These are phyloP conservation scores for Globisporangium parvum DNA, from an alignment of 352 stramenopile genomes.

Conservation along the genomic window DNA sequence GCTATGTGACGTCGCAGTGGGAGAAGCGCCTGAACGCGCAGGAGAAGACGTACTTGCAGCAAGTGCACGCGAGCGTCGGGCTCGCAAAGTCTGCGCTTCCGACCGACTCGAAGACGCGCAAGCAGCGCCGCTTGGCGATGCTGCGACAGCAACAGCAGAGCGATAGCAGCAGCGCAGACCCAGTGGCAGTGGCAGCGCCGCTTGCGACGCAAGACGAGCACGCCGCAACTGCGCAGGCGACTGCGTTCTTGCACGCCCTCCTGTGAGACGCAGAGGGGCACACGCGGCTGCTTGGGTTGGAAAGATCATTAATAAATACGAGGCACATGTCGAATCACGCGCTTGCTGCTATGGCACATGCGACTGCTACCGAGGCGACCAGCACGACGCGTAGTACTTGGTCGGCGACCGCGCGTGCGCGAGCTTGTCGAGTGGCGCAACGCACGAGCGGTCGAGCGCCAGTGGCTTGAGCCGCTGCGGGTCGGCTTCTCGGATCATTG, in stretches of 20 bases:
- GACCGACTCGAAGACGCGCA: conserved; percentile 39
- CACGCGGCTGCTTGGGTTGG: too few relatives aligned
- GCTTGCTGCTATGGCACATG: neutral
- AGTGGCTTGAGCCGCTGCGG: conserved; percentile 37
- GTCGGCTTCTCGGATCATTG: conserved; percentile 63
- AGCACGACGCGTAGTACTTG: conserved; percentile 1
- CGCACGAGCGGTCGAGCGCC: conserved; percentile 12
- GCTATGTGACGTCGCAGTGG: conserved; percentile 80
- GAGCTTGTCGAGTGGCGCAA: conserved; percentile 20
- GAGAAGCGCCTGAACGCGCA: conserved; percentile 57
- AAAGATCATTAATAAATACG: conserved; percentile 7
- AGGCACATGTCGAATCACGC: neutral
- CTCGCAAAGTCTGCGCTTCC: conserved; percentile 32
- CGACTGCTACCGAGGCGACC: conserved; percentile 1
- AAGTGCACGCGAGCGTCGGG: conserved; percentile 53
- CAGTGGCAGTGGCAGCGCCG: conserved; percentile 4
- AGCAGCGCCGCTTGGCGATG: conserved; percentile 61
- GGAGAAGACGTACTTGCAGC: conserved; percentile 58
- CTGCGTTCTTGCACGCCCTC: conserved; percentile 55
- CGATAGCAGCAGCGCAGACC: neutral
- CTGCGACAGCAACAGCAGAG: conserved; percentile 17
- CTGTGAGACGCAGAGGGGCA: too few relatives aligned
- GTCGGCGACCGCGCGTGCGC: neutral
- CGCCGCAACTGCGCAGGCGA: conserved; percentile 39
- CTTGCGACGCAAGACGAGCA: conserved; percentile 11